Conservation (phyloP, 257 asterid species). For the Craterostigma plantagineum region DNA sequence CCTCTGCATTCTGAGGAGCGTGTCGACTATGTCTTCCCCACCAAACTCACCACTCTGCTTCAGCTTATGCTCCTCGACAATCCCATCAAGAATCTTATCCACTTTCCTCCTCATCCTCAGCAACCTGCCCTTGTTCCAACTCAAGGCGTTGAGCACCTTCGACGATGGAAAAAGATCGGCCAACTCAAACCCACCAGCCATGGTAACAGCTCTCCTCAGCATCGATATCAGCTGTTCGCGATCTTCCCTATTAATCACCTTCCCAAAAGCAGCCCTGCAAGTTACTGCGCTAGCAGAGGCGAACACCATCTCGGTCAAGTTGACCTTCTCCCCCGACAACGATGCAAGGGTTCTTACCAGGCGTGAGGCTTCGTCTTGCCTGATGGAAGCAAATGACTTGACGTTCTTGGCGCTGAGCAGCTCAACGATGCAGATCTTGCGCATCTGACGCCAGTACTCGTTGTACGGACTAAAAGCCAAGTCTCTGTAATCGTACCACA, state of each 20-base stretch:
- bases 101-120: background rate
- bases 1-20: background rate
- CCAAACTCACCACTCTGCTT: background rate
- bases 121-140: background rate
- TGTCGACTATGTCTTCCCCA: conserved; percentile 2
- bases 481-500: conserved; percentile 1
- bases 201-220: background rate
- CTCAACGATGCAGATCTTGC: background rate
- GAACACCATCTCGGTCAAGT: background rate
- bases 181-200: background rate
- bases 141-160: background rate
- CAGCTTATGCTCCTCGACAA: background rate
- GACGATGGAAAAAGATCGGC: conserved; percentile 1
- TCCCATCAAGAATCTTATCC: background rate
- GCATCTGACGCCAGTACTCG: conserved; percentile 1
- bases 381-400: background rate
- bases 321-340: background rate
- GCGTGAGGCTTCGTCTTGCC: background rate
- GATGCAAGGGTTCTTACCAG: background rate
- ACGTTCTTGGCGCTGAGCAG: background rate
- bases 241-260: background rate
- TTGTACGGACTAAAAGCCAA: background rate
- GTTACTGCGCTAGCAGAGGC: background rate
- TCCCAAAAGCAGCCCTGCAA: background rate
- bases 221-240: background rate